phyloP scores from a whole-genome alignment of 1,284 basidiomycete genomes.

The Naganishia cerealis region DNA sequence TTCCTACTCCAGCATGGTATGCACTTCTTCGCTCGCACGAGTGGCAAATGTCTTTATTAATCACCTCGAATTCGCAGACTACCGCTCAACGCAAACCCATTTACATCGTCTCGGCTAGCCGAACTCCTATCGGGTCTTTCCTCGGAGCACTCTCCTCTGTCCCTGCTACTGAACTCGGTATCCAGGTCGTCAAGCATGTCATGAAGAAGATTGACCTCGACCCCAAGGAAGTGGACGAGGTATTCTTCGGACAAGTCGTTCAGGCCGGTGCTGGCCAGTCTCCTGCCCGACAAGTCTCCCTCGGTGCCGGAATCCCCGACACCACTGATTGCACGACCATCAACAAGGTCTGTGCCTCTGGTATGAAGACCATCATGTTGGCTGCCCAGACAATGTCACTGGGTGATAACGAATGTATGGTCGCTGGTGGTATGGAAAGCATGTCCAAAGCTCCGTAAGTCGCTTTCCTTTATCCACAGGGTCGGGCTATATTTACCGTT shows the following conservation, averaged over 20 bases:
- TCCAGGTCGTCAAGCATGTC: slow-evolving; percentile 84
- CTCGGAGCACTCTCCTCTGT: slow-evolving; percentile 85
- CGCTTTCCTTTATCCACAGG: slow-evolving; percentile 1
- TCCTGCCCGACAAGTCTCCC: slow-evolving; percentile 90
- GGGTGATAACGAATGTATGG: slow-evolving; percentile 76
- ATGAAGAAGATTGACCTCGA: slow-evolving; percentile 76
- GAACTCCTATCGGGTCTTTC: slow-evolving; percentile 92
- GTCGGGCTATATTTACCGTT: background rate
- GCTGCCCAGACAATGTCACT: slow-evolving; percentile 85
- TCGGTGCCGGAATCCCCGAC: slow-evolving; percentile 72
- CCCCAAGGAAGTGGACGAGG: slow-evolving; percentile 81
- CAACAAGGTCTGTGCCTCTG: slow-evolving; percentile 98
- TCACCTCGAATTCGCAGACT: background rate
- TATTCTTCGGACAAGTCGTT: slow-evolving; percentile 95
- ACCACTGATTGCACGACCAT: slow-evolving; percentile 95
- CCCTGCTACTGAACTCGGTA: slow-evolving; percentile 87
- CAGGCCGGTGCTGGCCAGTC: slow-evolving; percentile 95
- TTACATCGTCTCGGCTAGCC: slow-evolving; percentile 89
- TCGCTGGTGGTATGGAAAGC: slow-evolving; percentile 94
- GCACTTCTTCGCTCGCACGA: background rate
- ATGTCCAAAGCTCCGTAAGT: slow-evolving; percentile 94
- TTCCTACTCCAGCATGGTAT: slow-evolving; percentile 26
- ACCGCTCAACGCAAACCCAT: slow-evolving; percentile 53
- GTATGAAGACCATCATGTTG: slow-evolving; percentile 90
- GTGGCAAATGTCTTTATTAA: background rate